phyloP scores from a whole-genome alignment of 1,139 yeast genomes.

The Blastobotrys ciferrii region DNA sequence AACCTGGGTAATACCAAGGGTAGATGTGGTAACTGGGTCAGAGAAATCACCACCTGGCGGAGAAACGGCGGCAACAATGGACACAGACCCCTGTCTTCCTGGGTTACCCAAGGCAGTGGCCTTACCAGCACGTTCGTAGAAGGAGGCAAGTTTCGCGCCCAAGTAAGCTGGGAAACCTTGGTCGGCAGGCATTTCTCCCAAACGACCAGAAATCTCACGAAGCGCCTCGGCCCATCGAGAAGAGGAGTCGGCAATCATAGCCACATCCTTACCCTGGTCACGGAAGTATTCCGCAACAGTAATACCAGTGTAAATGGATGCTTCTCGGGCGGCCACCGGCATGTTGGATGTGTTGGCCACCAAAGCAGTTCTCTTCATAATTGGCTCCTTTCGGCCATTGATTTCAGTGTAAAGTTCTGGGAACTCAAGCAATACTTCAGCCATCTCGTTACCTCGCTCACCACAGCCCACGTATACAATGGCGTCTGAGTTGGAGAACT shows the following conservation, averaged over 20 bases:
- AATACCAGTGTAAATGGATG: constrained; percentile 97
- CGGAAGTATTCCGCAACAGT: constrained; percentile 98
- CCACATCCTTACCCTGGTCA: constrained; percentile 98
- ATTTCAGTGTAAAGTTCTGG: constrained; percentile 93
- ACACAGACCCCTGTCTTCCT: constrained; percentile 92
- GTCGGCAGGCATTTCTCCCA: constrained; percentile 99
- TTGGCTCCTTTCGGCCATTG: constrained; percentile 93
- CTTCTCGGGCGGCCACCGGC: constrained; percentile 99
- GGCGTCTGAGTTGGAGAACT: constrained; percentile 71
- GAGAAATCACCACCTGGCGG: constrained; percentile 99
- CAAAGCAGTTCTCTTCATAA: constrained; percentile 98
- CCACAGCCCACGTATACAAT: constrained; percentile 43
- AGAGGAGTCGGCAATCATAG: constrained; percentile 99
- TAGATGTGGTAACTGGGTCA: constrained; percentile 97
- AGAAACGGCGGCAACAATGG: constrained; percentile 98
- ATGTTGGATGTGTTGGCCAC: constrained; percentile 98
- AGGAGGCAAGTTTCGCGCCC: constrained; percentile 97
- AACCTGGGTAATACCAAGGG: constrained; percentile 98
- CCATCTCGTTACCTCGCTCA: constrained; percentile 98
- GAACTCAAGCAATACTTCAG: constrained; percentile 99
- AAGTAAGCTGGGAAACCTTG: constrained; percentile 99
- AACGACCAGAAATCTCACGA: constrained; percentile 99
- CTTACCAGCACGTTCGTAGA: constrained; percentile 99
- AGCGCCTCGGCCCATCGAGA: constrained; percentile 99
- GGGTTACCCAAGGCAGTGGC: constrained; percentile 96